Evolutionary conservation across 2,329 filamentous ascomycete genomes (phyloP).

Genomic region (Rhynchosporium secalis): DNA sequence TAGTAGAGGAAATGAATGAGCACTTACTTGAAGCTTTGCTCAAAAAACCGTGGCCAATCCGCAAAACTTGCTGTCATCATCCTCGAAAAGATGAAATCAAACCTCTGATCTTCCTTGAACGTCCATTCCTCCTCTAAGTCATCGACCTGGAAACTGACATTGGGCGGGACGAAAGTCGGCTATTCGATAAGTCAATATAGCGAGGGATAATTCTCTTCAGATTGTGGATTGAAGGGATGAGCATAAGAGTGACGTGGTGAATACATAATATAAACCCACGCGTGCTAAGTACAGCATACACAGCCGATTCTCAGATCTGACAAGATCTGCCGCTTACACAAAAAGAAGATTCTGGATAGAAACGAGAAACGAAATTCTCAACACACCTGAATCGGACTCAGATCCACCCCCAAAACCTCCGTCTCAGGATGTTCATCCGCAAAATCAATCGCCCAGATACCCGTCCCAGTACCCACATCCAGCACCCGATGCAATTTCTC

Average conservation of each 20-base stretch:
- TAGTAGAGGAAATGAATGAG: not conserved
- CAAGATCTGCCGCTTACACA: too few species aligned
- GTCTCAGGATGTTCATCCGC: conserved; percentile 31
- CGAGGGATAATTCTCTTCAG: too few species aligned
- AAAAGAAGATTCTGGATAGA: too few species aligned
- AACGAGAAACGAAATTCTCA: too few species aligned
- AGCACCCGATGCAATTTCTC: conserved; percentile 11
- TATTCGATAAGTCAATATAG: too few species aligned
- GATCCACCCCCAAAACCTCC: conserved; percentile 41
- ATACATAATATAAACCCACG: too few species aligned
- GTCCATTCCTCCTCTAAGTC: conserved; percentile 59
- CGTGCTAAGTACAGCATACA: too few species aligned
- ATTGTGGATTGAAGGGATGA: too few species aligned
- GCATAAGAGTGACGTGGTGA: too few species aligned
- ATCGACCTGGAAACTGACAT: conserved; percentile 57
- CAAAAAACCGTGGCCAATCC: conserved; percentile 24
- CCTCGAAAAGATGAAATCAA: conserved; percentile 59
- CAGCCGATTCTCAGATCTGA: too few species aligned
- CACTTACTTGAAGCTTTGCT: conserved; percentile 16
- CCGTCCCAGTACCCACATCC: conserved; percentile 23
- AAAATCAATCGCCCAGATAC: conserved; percentile 29
- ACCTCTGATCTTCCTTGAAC: conserved; percentile 48
- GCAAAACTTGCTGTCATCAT: conserved; percentile 24
- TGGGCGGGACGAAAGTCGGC: conserved; percentile 51
- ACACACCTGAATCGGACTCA: conserved; percentile 42